phyloP scores from a whole-genome alignment of 768 basidiomycete species.

The Pholiota microspora region DNA sequence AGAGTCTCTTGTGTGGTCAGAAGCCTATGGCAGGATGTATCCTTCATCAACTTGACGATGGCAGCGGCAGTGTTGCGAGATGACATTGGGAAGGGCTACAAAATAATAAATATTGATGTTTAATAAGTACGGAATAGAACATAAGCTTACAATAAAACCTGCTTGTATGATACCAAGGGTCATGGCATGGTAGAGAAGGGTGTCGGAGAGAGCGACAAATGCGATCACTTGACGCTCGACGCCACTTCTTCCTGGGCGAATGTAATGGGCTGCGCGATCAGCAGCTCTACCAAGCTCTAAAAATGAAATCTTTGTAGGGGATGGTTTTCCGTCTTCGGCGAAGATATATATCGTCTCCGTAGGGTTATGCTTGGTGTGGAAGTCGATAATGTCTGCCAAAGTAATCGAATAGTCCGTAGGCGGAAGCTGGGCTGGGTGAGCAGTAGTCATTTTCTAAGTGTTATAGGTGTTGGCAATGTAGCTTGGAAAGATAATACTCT shows the following conservation, averaged over 20 bases:
- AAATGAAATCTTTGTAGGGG: slow-evolving; percentile 29
- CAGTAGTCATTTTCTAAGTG: too few species aligned
- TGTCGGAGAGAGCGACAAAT: slow-evolving; percentile 31
- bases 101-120: too few species aligned
- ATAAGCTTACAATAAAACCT: slow-evolving; percentile 30
- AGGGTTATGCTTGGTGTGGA: slow-evolving; percentile 32
- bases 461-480: too few species aligned
- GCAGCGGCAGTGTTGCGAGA: slow-evolving; percentile 36
- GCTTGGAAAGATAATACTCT: too few species aligned
- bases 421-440: too few species aligned
- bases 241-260: slow-evolving; percentile 29
- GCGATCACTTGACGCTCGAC: slow-evolving; percentile 30
- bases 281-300: slow-evolving; percentile 46
- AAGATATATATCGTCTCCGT: slow-evolving; percentile 29
- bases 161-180: slow-evolving; percentile 35
- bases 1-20: slow-evolving; percentile 32
- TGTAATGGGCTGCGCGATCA: slow-evolving; percentile 37
- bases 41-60: slow-evolving; percentile 32
- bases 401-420: slow-evolving; percentile 32
- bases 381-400: slow-evolving; percentile 30
- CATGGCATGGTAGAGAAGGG: slow-evolving; percentile 41
- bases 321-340: slow-evolving; percentile 15
- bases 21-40: slow-evolving; percentile 36
- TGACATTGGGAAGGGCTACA: slow-evolving; percentile 40
- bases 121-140: neutral